Conservation (phyloP, 1,284 basidiomycete genomes). For the Agaricales sp. region DNA sequence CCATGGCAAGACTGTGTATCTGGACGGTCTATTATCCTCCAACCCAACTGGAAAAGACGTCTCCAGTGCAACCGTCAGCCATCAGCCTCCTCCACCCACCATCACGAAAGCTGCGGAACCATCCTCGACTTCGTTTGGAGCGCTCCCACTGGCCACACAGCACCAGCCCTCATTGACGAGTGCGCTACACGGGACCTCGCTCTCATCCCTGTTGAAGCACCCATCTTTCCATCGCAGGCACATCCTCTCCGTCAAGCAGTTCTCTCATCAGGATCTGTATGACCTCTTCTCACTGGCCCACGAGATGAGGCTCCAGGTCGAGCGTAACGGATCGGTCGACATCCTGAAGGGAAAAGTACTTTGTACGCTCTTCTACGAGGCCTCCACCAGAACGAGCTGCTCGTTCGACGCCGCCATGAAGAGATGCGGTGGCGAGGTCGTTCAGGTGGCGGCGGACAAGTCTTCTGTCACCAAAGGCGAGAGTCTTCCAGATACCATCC, state of each 20-base stretch:
- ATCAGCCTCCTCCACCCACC: slow-evolving; percentile 26
- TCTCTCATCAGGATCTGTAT: slow-evolving; percentile 85
- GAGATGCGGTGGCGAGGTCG: slow-evolving; percentile 91
- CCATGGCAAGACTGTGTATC: slow-evolving; percentile 84
- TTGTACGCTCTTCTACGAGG: slow-evolving; percentile 96
- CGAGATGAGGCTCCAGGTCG: slow-evolving; percentile 95
- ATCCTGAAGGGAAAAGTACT: slow-evolving; percentile 88
- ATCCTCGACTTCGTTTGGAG: neutral
- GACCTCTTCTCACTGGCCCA: slow-evolving; percentile 92
- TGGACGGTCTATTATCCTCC: slow-evolving; percentile 78
- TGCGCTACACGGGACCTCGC: slow-evolving; percentile 12
- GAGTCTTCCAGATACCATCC: slow-evolving; percentile 86
- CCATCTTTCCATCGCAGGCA: slow-evolving; percentile 80
- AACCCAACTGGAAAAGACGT: slow-evolving; percentile 70
- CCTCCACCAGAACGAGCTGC: slow-evolving; percentile 89
- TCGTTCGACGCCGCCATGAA: slow-evolving; percentile 99
- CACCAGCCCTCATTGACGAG: slow-evolving; percentile 17
- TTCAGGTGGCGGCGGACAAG: slow-evolving; percentile 71
- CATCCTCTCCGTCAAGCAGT: slow-evolving; percentile 93
- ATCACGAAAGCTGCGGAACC: neutral
- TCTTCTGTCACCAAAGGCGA: slow-evolving; percentile 96
- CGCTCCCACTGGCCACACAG: neutral
- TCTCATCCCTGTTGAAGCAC: slow-evolving; percentile 35
- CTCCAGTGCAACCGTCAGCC: slow-evolving; percentile 55
- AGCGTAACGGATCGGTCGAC: slow-evolving; percentile 85